A percentile compares a stretch with the other conserved stretches of the same genome.
Evolutionary conservation across 306 rosid genomes (phyloP).

Genomic region (Ceratonia siliqua): DNA sequence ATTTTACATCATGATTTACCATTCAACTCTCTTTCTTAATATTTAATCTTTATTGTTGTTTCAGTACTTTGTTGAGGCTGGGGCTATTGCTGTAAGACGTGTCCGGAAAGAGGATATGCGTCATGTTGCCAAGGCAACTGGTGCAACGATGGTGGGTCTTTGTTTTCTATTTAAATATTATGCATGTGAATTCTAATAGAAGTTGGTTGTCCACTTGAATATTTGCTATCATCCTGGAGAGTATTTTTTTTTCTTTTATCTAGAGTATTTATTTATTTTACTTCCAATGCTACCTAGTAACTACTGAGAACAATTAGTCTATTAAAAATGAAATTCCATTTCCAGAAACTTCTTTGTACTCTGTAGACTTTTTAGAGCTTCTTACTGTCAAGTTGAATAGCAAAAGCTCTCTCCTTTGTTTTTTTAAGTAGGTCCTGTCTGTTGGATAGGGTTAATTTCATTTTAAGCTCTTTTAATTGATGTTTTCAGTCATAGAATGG

Average conservation of each 20-base stretch:
- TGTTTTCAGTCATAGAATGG: not conserved
- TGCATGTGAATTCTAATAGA: not conserved
- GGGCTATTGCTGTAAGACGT: slow-evolving; percentile 95
- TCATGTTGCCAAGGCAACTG: slow-evolving; percentile 98
- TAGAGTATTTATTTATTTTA: not conserved
- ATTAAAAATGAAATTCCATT: not conserved
- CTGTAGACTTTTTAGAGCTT: not conserved
- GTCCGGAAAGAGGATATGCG: slow-evolving; percentile 97
- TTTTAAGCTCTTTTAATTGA: not conserved
- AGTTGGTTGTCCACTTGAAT: slow-evolving; percentile 1
- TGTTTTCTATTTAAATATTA: not conserved
- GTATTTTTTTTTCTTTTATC: not conserved
- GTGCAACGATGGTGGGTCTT: slow-evolving; percentile 83
- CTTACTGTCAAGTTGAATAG: not conserved
- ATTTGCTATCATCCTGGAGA: not conserved
- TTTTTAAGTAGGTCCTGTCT: not conserved
- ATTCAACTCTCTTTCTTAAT: not conserved
- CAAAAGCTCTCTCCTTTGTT: not conserved
- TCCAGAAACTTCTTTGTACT: not conserved
- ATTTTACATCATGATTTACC: not conserved
- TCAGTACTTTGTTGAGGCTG: slow-evolving; percentile 98
- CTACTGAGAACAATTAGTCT: not conserved
- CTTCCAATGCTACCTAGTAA: not conserved
- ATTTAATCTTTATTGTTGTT: slow-evolving; percentile 26
- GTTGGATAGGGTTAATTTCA: not conserved